phyloP scores from a whole-genome alignment of 1,284 basidiomycete genomes.

The Trametes versicolor region DNA sequence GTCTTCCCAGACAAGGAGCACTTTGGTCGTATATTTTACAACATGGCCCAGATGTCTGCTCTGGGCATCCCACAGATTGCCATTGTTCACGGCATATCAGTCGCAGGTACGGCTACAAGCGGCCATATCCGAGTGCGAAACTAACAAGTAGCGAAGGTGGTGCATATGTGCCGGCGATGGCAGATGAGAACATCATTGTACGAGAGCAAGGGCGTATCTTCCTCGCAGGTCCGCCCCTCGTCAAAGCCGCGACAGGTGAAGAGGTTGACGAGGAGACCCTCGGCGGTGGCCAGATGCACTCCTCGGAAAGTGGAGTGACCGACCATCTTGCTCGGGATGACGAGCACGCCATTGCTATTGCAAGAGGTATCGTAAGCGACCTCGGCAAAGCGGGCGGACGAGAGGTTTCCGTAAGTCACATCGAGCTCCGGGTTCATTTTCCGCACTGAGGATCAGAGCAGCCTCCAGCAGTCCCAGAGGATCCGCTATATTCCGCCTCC shows the following conservation, averaged over 20 bases:
- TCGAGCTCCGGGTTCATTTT: background rate
- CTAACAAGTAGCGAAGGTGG: slow-evolving; percentile 59
- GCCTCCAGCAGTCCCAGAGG: slow-evolving; percentile 69
- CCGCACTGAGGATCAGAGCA: slow-evolving; percentile 38
- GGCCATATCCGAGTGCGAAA: background rate
- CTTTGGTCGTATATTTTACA: slow-evolving; percentile 97
- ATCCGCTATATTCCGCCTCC: slow-evolving; percentile 81
- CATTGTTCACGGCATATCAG: slow-evolving; percentile 94
- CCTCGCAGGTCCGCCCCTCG: slow-evolving; percentile 94
- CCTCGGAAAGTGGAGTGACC: slow-evolving; percentile 92
- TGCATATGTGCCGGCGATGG: slow-evolving; percentile 96
- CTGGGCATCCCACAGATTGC: slow-evolving; percentile 92
- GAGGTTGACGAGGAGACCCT: slow-evolving; percentile 93
- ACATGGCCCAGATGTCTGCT: slow-evolving; percentile 96
- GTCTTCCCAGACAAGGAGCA: slow-evolving; percentile 91
- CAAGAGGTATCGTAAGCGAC: slow-evolving; percentile 84
- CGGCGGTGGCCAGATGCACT: slow-evolving; percentile 95
- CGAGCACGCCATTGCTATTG: slow-evolving; percentile 88
- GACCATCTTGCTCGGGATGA: slow-evolving; percentile 93
- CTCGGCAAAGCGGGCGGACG: slow-evolving; percentile 70
- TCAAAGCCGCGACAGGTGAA: slow-evolving; percentile 96
- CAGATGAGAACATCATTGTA: slow-evolving; percentile 96
- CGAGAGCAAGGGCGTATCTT: slow-evolving; percentile 94
- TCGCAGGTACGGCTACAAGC: slow-evolving; percentile 64
- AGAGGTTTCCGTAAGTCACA: slow-evolving; percentile 56